phyloP scores from a whole-genome alignment of 2,329 filamentous ascomycete genomes.

The Fusarium sp. region DNA sequence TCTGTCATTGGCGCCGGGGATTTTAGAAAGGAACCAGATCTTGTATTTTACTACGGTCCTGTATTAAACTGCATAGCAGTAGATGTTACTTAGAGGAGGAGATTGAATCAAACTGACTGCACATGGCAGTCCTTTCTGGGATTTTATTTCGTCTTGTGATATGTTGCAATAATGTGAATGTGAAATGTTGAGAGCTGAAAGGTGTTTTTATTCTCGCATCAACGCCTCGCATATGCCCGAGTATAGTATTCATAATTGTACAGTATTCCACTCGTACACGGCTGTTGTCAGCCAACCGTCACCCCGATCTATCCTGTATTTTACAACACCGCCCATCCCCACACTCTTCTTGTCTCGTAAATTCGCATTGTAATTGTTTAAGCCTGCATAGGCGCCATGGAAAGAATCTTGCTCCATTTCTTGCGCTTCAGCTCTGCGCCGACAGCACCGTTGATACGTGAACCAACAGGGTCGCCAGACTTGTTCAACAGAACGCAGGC shows the following conservation, averaged over 20 bases:
- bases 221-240: conserved; percentile 53
- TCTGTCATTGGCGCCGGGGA: conserved; percentile 20
- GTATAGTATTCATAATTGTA: conserved; percentile 49
- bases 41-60: conserved; percentile 35
- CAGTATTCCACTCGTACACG: conserved; percentile 47
- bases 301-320: conserved; percentile 22
- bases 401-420: conserved; percentile 99
- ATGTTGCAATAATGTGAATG: conserved; percentile 11
- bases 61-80: conserved; percentile 20
- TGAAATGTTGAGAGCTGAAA: conserved; percentile 38
- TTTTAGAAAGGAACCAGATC: conserved; percentile 25
- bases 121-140: conserved; percentile 7
- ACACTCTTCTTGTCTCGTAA: background rate
- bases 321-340: conserved; percentile 17
- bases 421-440: conserved; percentile 88
- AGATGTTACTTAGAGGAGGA: conserved; percentile 15
- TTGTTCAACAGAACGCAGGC: conserved; percentile 98
- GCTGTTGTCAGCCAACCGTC: conserved; percentile 8
- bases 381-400: conserved; percentile 81
- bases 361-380: conserved; percentile 45
- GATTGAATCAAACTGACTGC: conserved; percentile 15
- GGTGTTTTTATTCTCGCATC: conserved; percentile 45
- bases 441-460: conserved; percentile 90
- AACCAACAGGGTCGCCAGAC: conserved; percentile 93
- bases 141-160: background rate